Conservation (phyloP, 768 basidiomycete genomes). For the Kwoniella newhampshirensis region DNA sequence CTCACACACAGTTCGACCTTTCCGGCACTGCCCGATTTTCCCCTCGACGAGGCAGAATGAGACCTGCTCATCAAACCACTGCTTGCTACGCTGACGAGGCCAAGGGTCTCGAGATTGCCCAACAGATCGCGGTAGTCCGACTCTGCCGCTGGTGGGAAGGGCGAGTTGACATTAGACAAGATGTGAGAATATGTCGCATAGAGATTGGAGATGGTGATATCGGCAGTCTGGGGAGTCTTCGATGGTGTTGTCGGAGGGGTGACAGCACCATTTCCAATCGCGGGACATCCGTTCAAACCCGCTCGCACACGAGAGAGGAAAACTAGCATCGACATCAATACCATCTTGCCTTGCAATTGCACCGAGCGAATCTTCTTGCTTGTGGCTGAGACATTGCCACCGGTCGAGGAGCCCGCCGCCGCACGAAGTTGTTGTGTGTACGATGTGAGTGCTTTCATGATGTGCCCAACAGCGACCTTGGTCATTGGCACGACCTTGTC, state of each 20-base stretch:
- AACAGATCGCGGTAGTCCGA: conserved; percentile 53
- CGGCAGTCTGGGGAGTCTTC: conserved; percentile 11
- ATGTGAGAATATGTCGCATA: conserved; percentile 51
- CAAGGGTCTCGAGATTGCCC: conserved; percentile 50
- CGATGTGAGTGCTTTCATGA: conserved; percentile 50
- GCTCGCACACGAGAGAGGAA: conserved; percentile 28
- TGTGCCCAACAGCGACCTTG: conserved; percentile 49
- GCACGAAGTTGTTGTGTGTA: conserved; percentile 48
- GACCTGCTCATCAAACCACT: conserved; percentile 22
- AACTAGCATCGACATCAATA: conserved; percentile 50
- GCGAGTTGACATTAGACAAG: conserved; percentile 41
- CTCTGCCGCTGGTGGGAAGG: conserved; percentile 49
- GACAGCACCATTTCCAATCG: neutral
- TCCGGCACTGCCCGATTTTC: conserved; percentile 4
- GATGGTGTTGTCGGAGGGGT: conserved; percentile 27
- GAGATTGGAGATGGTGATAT: conserved; percentile 26
- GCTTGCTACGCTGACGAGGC: conserved; percentile 39
- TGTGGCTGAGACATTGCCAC: conserved; percentile 16
- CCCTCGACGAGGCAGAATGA: conserved; percentile 10
- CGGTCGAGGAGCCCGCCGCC: conserved; percentile 34
- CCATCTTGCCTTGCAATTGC: conserved; percentile 53
- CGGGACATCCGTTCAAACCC: conserved; percentile 35
- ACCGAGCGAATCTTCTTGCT: conserved; percentile 50
- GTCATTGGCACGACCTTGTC: conserved; percentile 20
- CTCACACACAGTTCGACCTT: conserved; percentile 41